Percentiles rank a stretch among this genome's conserved stretches.
phyloP scores from a whole-genome alignment of 225 moss, liverwort and hornwort genomes.

The Marchantia paleacea region DNA sequence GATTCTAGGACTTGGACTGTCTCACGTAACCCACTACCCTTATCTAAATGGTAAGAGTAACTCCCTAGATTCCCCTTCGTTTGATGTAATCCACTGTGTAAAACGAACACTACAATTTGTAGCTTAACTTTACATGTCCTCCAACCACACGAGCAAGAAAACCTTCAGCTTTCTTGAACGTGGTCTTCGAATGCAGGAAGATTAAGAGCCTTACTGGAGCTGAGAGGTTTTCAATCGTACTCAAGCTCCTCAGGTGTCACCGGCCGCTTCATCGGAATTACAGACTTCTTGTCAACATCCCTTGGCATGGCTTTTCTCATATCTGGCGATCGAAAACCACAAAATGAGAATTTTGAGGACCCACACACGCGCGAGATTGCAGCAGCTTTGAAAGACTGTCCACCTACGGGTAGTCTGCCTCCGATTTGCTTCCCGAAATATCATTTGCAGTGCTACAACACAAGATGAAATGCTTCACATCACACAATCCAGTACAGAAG shows the following conservation, averaged over 20 bases:
- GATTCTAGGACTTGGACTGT: neutral
- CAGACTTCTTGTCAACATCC: constrained; percentile 66
- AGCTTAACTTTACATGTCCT: too few species aligned
- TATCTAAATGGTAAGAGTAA: too few species aligned
- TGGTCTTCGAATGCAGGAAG: neutral
- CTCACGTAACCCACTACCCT: neutral
- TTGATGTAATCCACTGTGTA: too few species aligned
- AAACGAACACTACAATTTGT: too few species aligned
- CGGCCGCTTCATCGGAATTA: constrained; percentile 49
- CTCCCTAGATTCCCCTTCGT: too few species aligned
- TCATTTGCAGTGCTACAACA: neutral
- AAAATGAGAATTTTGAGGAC: neutral
- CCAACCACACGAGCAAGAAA: neutral
- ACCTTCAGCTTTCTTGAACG: neutral
- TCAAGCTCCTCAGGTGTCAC: constrained; percentile 65
- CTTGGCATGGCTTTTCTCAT: constrained; percentile 74
- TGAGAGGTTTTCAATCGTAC: constrained; percentile 40
- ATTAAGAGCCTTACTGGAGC: neutral
- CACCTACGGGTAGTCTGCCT: neutral
- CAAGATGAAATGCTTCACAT: neutral
- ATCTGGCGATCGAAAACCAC: constrained; percentile 20
- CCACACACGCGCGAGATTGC: neutral
- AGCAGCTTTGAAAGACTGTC: neutral
- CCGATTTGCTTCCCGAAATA: neutral
- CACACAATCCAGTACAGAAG: neutral